Evolutionary conservation across 1,284 basidiomycete genomes (phyloP).

Genomic region (Ustilago shanxiensis): DNA sequence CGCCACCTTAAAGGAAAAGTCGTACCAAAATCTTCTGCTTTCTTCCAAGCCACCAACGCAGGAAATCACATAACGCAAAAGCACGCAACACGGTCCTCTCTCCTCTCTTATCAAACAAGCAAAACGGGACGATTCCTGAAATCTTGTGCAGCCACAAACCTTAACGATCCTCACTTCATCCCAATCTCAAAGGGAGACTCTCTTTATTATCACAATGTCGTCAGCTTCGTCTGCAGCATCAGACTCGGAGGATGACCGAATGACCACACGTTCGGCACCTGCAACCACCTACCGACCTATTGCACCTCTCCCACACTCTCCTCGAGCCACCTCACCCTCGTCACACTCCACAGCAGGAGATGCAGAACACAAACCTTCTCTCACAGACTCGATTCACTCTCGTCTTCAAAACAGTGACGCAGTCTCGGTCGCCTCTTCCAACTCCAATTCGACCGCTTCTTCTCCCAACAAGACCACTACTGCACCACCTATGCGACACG

Average conservation of each 20-base stretch:
- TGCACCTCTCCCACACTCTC: constrained; percentile 49
- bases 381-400: constrained; percentile 12
- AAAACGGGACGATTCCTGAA: background rate
- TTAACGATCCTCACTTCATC: background rate
- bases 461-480: constrained; percentile 19
- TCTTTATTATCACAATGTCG: constrained; percentile 22
- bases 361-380: constrained; percentile 1
- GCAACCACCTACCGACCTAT: constrained; percentile 55
- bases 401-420: constrained; percentile 20
- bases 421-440: constrained; percentile 16
- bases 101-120: background rate
- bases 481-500: constrained; percentile 47
- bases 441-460: constrained; percentile 20
- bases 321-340: constrained; percentile 36
- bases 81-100: background rate
- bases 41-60: background rate
- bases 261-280: constrained; percentile 51
- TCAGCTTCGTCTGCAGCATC: constrained; percentile 47
- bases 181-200: background rate
- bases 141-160: background rate
- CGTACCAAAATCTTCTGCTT: background rate
- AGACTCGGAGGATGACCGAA: constrained; percentile 47
- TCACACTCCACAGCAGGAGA: constrained; percentile 21
- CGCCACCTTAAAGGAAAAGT: too few species aligned
- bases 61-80: background rate